Base-by-base conservation (phyloP, 2,329 filamentous ascomycete genomes). In the Pseudogymnoascus sp. region DNA sequence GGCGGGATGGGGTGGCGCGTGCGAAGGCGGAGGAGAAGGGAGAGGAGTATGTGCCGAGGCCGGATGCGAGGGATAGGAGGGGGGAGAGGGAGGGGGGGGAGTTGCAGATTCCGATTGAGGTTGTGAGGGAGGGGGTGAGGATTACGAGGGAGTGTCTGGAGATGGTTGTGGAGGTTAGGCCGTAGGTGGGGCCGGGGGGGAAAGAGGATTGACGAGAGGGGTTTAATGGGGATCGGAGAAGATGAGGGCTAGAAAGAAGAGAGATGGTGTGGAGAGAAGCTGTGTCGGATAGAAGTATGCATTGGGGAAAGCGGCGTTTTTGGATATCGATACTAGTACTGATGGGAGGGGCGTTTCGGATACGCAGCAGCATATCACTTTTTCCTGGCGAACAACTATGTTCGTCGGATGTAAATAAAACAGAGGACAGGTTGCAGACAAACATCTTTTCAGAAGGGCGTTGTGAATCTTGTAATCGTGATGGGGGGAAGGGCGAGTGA, bases 51-150 rank as follows among this genome's bases (percentile, higher is more conserved):
- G 32, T 3, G 4, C 4, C n/a, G 7, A 14, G 30, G 34, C 70
- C 67, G 57, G 58, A 59, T 32, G 62, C 47, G 6, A 63, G 54
- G 37, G 62, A 58, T 50, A 50, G 58, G 16, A 70, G 60, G 47
- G 63, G 62, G 57, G 57, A 63, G 58, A 64, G 68, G 22, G 61
- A 69, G 28, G 60, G 50, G 6, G 66, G 67, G 16, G 77, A 71
- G 65, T 76, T 87, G 12, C 84, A 83, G 32, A 71, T 88, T 41
- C 84, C 86, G 11, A 76, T 79, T 60, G 69, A 75, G 2, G 82
- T 86, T n/a, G 73, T 87, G 12, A 81, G 86, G 25, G 82, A 88
- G 65, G 83, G 83, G 4, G 74, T 87, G n/a, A 78, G 78, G 65
- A 75, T 82, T 32, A 84, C 84, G 28, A 76, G 79, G 62, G 83